Evolutionary conservation across 169 alveolate genomes (phyloP).

Genomic region (Plasmodium billcollinsi): DNA sequence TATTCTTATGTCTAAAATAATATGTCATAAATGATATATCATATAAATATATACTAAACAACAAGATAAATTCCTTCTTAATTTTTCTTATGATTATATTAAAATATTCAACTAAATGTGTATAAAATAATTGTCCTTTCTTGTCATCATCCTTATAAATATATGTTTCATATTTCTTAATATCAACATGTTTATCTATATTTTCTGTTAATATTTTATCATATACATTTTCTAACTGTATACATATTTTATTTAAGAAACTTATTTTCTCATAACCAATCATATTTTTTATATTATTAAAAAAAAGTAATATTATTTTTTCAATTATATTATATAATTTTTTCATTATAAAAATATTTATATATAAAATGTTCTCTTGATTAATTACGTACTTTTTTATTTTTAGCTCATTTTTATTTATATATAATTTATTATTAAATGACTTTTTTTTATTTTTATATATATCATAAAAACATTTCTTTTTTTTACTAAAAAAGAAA

Average conservation of each 20-base stretch:
- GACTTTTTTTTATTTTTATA: neutral
- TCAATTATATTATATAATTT: conserved; percentile 18
- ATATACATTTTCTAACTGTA: conserved; percentile 13
- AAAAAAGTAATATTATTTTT: conserved; percentile 26
- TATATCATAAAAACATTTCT: neutral
- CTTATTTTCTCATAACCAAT: conserved; percentile 59
- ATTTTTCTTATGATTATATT: conserved; percentile 23
- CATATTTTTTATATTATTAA: conserved; percentile 45
- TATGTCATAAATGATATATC: conserved; percentile 40
- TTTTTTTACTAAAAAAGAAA: conserved; percentile 3
- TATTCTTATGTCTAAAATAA: conserved; percentile 51
- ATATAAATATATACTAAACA: conserved; percentile 61
- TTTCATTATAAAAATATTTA: conserved; percentile 24
- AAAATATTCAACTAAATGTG: conserved; percentile 10
- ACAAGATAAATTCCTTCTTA: conserved; percentile 30
- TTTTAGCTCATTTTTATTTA: conserved; percentile 1
- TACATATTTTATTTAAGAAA: conserved; percentile 52
- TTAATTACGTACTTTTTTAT: neutral
- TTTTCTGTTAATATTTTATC: conserved; percentile 26
- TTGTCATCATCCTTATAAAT: conserved; percentile 16
- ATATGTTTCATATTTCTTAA: conserved; percentile 54
- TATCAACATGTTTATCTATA: neutral
- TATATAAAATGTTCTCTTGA: conserved; percentile 4
- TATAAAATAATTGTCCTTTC: neutral
- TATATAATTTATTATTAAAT: neutral